Evolutionary conservation across 345 rosid genomes (phyloP), one percentile per base, ranked within the genome.

Genomic region (Gossypium turneri): DNA sequence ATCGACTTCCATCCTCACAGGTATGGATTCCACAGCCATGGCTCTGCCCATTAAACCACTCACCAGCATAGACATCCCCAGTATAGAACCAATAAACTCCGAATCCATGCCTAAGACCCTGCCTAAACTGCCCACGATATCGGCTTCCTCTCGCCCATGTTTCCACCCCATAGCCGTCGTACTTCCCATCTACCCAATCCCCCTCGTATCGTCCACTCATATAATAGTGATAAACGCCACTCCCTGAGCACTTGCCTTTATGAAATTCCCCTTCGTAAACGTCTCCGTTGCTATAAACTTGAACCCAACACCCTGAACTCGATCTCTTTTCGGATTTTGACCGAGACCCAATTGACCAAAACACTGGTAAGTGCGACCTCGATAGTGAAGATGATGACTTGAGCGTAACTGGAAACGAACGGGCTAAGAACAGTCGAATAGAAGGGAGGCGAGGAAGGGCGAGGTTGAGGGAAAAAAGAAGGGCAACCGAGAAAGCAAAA

Each of bases 101-200:
- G 61, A 82, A 90, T 3, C 95, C 98, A 73, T 94, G 91, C 81
- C 97, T 82, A 70, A 92, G 87, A 0, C 98, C 98, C 76, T 92
- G 92, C 79, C 88, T 75, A 65, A 90, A 94, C 70, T 92, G 97
- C 29, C 98, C 98, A 47, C 92, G 81, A 73, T 85, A 94, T 22
- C 97, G 90, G 80, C 98, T 94, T 25, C 98, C 97, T 78, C 92
- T 83, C 0, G 98, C 94, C 98, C 97, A 94, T 0, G 97, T 94
- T 81, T 94, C 97, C 7, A 94, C 94, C 24, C 98, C 98, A 73
- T 81, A 84, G 41, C 41, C 41, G 7, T 34, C 41, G 41, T 34
- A 34, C 41, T 34, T 34, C 41, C 41, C 41, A 5, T 34, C 41
- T 34, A 34, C 41, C 41, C 41, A 34, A 34, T 34, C 41, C 41